Percentiles rank a stretch among this genome's conserved stretches.
Conservation (phyloP, 345 rosid species). For the Raphanus raphanistrum region DNA sequence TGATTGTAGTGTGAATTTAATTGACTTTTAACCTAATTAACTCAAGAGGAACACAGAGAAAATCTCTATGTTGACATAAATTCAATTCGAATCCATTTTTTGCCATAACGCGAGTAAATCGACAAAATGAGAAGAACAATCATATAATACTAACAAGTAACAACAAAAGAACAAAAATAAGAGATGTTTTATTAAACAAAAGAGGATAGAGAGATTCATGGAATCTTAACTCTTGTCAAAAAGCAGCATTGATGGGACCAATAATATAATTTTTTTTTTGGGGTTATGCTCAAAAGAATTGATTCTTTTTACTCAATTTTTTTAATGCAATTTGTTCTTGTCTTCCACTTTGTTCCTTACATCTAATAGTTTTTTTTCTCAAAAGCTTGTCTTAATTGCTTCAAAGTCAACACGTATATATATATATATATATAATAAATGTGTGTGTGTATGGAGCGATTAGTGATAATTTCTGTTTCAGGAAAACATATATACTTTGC, state of each 20-base stretch:
- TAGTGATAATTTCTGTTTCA: background rate
- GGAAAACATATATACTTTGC: background rate
- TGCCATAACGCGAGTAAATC: background rate
- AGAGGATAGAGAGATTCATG: constrained; percentile 34
- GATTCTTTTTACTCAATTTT: constrained; percentile 16
- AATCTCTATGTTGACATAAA: background rate
- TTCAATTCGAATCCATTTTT: constrained; percentile 5
- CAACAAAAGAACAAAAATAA: background rate
- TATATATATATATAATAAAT: too few species aligned
- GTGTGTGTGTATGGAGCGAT: too few species aligned
- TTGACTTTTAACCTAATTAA: background rate
- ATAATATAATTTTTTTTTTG: background rate
- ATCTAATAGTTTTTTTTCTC: background rate
- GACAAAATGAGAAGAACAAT: background rate
- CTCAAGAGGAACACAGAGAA: background rate
- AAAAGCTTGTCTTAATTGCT: background rate
- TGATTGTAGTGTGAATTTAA: background rate
- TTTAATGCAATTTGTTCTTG: constrained; percentile 18
- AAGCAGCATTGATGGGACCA: constrained; percentile 28
- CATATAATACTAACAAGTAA: background rate
- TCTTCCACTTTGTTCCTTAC: constrained; percentile 24
- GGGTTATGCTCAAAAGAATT: constrained; percentile 22
- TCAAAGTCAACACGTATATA: background rate
- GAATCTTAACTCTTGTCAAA: constrained; percentile 21
- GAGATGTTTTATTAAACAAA: constrained; percentile 25